Conservation (phyloP, 164 flowering plant species). For the Sedum album region DNA sequence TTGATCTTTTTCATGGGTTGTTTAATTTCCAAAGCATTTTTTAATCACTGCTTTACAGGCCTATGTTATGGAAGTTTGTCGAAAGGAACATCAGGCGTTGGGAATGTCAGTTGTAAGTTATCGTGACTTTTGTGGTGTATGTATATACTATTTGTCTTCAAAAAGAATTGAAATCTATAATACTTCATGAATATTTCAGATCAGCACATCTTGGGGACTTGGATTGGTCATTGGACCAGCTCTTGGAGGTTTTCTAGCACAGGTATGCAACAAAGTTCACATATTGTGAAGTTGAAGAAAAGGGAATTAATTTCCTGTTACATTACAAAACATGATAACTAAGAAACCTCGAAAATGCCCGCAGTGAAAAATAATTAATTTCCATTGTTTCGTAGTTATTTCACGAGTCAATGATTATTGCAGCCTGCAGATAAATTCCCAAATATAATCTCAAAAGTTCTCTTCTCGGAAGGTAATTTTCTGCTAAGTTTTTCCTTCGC, state of each 20-base stretch:
- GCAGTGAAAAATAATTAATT: too few relatives aligned
- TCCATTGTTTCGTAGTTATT: background rate
- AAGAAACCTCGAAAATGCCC: background rate
- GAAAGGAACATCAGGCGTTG: conserved; percentile 58
- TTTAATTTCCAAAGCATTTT: too few relatives aligned
- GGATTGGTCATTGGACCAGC: too few relatives aligned
- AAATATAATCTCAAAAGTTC: conserved; percentile 24
- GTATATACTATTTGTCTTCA: background rate
- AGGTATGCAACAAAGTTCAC: conserved; percentile 19
- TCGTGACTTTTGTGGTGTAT: background rate
- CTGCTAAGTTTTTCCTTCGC: background rate
- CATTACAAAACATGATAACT: too few relatives aligned
- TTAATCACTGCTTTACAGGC: conserved; percentile 31
- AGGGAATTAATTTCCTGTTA: background rate
- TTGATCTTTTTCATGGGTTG: too few relatives aligned
- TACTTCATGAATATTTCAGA: conserved; percentile 17
- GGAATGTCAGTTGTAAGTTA: conserved; percentile 55
- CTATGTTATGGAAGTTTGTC: too few relatives aligned
- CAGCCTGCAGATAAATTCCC: conserved; percentile 44
- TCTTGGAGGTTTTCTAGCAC: conserved; percentile 40
- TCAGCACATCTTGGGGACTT: too few relatives aligned
- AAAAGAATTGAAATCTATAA: background rate
- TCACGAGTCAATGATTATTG: background rate
- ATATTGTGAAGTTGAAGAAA: too few relatives aligned
- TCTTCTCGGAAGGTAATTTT: conserved; percentile 29